phyloP scores from a whole-genome alignment of 208 protist species.

The Leishmania amazonensis region DNA sequence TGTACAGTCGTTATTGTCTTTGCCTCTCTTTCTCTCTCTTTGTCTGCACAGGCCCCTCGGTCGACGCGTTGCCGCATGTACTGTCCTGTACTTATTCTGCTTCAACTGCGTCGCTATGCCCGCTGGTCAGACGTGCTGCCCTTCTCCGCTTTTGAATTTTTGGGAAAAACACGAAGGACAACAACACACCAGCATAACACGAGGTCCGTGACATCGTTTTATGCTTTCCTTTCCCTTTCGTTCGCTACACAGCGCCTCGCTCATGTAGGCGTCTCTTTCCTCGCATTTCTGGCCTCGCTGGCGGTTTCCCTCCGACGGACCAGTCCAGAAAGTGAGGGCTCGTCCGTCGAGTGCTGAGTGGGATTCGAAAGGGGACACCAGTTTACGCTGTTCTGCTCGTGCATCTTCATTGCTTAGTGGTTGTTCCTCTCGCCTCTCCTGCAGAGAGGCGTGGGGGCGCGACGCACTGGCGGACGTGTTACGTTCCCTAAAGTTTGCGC shows the following conservation, averaged over 20 bases:
- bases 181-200: background rate
- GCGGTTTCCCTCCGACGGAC: background rate
- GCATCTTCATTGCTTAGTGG: background rate
- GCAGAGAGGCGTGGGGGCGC: background rate
- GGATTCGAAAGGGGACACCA: background rate
- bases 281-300: background rate
- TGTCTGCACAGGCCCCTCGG: background rate
- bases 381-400: background rate
- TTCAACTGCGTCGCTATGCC: background rate
- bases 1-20: background rate
- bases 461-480: background rate
- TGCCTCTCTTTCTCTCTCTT: background rate
- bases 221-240: background rate
- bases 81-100: background rate
- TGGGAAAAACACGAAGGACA: background rate
- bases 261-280: background rate
- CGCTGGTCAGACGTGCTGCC: too few relatives aligned
- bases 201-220: background rate
- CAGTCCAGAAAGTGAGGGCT: background rate
- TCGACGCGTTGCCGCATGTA: background rate
- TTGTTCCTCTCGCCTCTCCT: background rate
- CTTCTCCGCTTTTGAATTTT: background rate
- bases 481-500: background rate
- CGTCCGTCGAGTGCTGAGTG: background rate
- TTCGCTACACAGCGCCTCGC: background rate